A percentile compares a stretch with the other conserved stretches of the same genome.
Evolutionary conservation across 441 rosid genomes (phyloP).

Genomic region (Populus tomentosa): DNA sequence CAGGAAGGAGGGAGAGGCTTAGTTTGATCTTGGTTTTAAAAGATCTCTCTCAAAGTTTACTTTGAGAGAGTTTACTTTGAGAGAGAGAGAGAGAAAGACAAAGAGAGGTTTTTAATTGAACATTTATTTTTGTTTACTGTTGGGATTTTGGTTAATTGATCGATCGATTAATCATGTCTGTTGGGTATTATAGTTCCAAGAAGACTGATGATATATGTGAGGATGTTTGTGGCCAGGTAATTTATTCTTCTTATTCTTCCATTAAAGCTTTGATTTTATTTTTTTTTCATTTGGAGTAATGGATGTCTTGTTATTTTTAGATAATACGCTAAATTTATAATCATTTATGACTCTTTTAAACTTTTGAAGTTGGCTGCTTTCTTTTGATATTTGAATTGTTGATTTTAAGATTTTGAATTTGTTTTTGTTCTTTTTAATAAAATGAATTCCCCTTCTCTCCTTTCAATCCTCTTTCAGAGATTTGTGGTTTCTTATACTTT

Average conservation of each 20-base stretch:
- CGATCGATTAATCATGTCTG: slow-evolving; percentile 53
- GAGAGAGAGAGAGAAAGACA: too few species aligned
- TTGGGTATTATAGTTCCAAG: slow-evolving; percentile 74
- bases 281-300: neutral
- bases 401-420: neutral
- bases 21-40: slow-evolving; percentile 26
- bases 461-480: too few species aligned
- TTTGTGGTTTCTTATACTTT: neutral
- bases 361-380: neutral
- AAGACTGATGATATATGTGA: slow-evolving; percentile 77
- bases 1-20: neutral
- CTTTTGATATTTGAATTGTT: neutral
- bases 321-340: neutral
- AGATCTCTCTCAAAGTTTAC: too few species aligned
- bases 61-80: too few species aligned
- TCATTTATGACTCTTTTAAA: too few species aligned
- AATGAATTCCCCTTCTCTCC: neutral
- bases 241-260: neutral
- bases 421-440: neutral
- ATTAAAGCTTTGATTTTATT: slow-evolving; percentile 6
- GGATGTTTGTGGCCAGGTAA: slow-evolving; percentile 78
- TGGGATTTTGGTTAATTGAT: neutral
- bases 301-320: neutral
- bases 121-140: neutral
- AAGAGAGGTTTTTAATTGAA: neutral